Conservation (phyloP, 2,329 filamentous ascomycete species). For the Dactylellina cionopaga region DNA sequence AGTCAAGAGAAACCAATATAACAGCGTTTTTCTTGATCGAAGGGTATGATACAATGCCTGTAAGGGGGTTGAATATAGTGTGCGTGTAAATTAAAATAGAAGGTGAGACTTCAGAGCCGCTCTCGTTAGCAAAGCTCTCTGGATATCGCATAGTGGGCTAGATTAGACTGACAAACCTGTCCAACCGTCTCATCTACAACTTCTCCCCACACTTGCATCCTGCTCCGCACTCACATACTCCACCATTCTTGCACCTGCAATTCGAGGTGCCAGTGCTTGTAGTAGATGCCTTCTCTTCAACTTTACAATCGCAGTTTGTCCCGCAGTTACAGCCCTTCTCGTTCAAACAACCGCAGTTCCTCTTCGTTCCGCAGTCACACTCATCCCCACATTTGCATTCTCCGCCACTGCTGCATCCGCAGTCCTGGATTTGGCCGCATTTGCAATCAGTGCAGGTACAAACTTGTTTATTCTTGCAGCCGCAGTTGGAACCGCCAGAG, state of each 20-base stretch:
- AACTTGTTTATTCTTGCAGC: slow-evolving; percentile 23
- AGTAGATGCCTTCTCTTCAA: background rate
- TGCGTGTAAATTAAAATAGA: no score
- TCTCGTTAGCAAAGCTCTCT: no score
- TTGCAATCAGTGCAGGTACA: slow-evolving; percentile 29
- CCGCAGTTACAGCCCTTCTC: background rate
- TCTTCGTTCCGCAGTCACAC: slow-evolving; percentile 23
- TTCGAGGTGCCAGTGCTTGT: background rate
- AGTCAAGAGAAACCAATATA: no score
- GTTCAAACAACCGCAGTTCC: slow-evolving; percentile 21
- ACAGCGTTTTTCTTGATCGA: no score
- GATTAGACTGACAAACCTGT: background rate
- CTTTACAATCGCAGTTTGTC: slow-evolving; percentile 7
- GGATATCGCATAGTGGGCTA: no score
- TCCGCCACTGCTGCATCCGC: slow-evolving; percentile 24
- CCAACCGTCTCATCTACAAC: slow-evolving; percentile 1
- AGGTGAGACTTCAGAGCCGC: no score
- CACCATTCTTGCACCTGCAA: slow-evolving; percentile 19
- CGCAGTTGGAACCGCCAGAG: slow-evolving; percentile 8
- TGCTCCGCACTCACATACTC: slow-evolving; percentile 22
- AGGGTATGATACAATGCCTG: no score
- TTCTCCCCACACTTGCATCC: slow-evolving; percentile 21
- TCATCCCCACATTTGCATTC: slow-evolving; percentile 32
- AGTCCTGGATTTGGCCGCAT: slow-evolving; percentile 33
- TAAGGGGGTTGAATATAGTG: no score